Percentiles rank a stretch among this genome's conserved stretches.
Evolutionary conservation across 1,284 basidiomycete species (phyloP).

Genomic region (Heterobasidion occidentale): DNA sequence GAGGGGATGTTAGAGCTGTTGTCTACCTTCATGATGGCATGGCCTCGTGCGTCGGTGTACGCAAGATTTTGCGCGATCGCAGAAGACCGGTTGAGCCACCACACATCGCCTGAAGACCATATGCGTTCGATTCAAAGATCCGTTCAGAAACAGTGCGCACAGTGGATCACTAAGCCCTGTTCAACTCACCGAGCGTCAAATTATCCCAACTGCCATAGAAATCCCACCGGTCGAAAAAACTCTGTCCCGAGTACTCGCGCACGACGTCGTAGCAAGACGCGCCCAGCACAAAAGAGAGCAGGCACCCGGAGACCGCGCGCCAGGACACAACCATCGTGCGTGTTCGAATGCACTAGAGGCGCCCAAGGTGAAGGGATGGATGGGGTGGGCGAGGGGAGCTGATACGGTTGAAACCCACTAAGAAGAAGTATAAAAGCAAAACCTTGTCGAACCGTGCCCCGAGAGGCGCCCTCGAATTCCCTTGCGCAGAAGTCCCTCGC

Average conservation of each 20-base stretch:
- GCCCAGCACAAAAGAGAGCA: constrained; percentile 3
- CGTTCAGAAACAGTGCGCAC: not conserved
- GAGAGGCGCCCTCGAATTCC: no score
- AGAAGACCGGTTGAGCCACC: constrained; percentile 34
- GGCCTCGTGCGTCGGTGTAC: constrained; percentile 40
- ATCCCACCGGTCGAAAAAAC: constrained; percentile 55
- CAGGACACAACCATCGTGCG: not conserved
- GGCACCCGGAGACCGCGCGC: not conserved
- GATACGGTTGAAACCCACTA: no score
- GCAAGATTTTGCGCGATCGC: constrained; percentile 39
- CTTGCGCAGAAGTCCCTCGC: no score
- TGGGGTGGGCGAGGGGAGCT: no score
- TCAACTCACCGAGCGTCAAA: constrained; percentile 49
- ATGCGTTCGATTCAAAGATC: no score
- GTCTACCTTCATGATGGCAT: constrained; percentile 55
- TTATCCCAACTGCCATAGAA: constrained; percentile 55
- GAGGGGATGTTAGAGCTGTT: constrained; percentile 39
- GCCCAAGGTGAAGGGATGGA: no score
- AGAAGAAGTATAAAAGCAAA: no score
- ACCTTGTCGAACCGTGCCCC: no score
- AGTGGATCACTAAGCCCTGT: not conserved
- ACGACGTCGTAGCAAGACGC: constrained; percentile 30
- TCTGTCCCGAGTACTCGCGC: constrained; percentile 40
- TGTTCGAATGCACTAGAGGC: not conserved
- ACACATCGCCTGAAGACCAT: constrained; percentile 36